Evolutionary conservation across 2,329 filamentous ascomycete genomes (phyloP), one percentile per base, ranked within the genome.

Genomic region (Bisporella sp.): DNA sequence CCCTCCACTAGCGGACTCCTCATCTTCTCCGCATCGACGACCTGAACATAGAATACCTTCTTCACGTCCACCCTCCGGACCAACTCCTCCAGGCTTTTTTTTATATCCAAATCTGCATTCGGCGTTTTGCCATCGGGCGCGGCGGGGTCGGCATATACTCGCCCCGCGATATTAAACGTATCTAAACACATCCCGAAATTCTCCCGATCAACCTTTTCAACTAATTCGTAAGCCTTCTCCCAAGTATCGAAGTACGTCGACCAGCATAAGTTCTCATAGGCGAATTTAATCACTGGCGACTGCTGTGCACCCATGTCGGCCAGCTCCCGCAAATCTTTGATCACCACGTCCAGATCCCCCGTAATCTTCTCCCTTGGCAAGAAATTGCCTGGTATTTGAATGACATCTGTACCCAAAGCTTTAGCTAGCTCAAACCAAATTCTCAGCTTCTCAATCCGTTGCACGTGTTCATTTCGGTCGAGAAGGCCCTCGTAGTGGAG

Each of bases 141-240:
- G 0, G 78, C 67, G 0, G 85, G 85, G 59, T 90, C 85, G 0
- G 82, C 85, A 57, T 80, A 90, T 50, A 88, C 77, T 6, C 80
- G 70, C 0, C 78, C 85, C 0, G 84, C 78, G 54, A 90, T 84
- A 66, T 90, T 87, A 70, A 87, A 91, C 0, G 82, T 87, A 66
- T 91, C 87, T 29, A 90, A 72, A 61, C 85, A 89, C 41, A 89
- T 71, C 8, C 86, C 86, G 62, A 91, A 88, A 66, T 90, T 90
- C 12, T 75, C 66, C 7, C 84, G 67, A 63, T 87, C 72, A 31
- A 89, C 84, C 4, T 67, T 69, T 58, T 73, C 67, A 1, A 89
- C 79, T 2, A 88, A 69, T 9, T 84, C 78, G 82, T 84, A 91
- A 59, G 76, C 79, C 5, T 71, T 67, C 63, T 91, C 85, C 87